phyloP scores from a whole-genome alignment of 2,329 filamentous ascomycete genomes.

The Talaromyces islandicus region DNA sequence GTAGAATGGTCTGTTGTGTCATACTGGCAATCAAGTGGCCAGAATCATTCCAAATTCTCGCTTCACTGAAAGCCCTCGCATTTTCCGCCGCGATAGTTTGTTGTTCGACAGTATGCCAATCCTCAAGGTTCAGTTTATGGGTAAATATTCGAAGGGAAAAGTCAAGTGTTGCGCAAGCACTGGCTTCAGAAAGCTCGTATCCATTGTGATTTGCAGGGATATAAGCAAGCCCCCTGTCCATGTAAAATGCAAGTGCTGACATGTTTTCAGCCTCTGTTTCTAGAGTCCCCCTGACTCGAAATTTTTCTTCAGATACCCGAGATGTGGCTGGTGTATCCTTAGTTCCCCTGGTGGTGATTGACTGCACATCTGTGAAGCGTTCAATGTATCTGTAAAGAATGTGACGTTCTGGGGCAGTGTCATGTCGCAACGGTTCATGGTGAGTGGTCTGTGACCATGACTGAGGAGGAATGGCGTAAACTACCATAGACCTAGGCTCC shows the following conservation, averaged over 20 bases:
- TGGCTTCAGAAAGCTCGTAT: constrained; percentile 33
- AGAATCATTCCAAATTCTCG: constrained; percentile 39
- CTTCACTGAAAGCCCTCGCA: constrained; percentile 43
- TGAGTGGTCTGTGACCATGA: not conserved
- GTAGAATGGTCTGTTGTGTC: constrained; percentile 40
- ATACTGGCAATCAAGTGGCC: constrained; percentile 43
- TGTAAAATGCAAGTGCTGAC: constrained; percentile 7
- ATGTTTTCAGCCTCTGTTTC: not conserved
- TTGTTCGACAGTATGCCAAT: constrained; percentile 36
- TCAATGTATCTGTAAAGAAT: not conserved
- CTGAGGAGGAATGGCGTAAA: not conserved
- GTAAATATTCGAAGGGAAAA: constrained; percentile 44
- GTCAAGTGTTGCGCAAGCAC: constrained; percentile 44
- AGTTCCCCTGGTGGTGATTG: not conserved
- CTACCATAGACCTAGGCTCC: not conserved
- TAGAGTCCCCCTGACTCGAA: not conserved
- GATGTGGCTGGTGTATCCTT: not conserved
- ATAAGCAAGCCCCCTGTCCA: constrained; percentile 7
- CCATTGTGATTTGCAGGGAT: constrained; percentile 9
- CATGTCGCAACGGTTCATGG: not conserved
- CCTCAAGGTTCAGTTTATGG: constrained; percentile 30
- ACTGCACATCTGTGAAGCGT: not conserved
- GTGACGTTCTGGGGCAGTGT: not conserved
- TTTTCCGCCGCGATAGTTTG: constrained; percentile 22
- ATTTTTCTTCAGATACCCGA: not conserved